Percentiles rank a stretch among this genome's conserved stretches.
Evolutionary conservation across 768 basidiomycete genomes (phyloP).

Genomic region (Xanthoconium stramineum): DNA sequence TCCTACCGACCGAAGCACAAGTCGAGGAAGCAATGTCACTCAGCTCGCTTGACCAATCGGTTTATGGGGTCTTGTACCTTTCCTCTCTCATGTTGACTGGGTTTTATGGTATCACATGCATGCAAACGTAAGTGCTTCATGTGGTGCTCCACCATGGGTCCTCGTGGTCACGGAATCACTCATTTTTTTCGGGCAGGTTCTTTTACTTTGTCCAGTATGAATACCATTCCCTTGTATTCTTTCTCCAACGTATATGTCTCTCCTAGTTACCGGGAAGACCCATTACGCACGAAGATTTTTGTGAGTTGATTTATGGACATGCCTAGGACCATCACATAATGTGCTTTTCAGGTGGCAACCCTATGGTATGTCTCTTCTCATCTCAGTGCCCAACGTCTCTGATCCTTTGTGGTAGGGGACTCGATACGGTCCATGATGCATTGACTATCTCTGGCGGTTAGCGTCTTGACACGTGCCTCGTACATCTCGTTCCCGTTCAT

Average conservation of each 20-base stretch:
- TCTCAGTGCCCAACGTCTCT: fast-evolving
- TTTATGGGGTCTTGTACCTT: not conserved
- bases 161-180: no score
- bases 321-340: not conserved
- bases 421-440: constrained; percentile 9
- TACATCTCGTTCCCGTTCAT: not conserved
- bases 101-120: constrained; percentile 5
- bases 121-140: constrained; percentile 8
- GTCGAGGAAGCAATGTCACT: no score
- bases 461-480: not conserved
- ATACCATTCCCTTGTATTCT: fast-evolving
- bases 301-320: not conserved
- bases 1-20: no score
- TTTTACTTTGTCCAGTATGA: constrained; percentile 7
- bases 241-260: not conserved
- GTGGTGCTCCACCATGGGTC: no score
- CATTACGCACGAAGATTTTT: not conserved
- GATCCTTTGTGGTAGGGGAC: not conserved
- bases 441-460: constrained; percentile 4
- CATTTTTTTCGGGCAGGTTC: not conserved
- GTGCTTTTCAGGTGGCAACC: not conserved
- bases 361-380: not conserved
- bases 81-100: not conserved
- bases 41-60: not conserved
- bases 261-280: not conserved